These are phyloP conservation scores for Wilhelminamyces savonicus DNA, from an alignment of 805 yeast species.

Conservation along the genomic window DNA sequence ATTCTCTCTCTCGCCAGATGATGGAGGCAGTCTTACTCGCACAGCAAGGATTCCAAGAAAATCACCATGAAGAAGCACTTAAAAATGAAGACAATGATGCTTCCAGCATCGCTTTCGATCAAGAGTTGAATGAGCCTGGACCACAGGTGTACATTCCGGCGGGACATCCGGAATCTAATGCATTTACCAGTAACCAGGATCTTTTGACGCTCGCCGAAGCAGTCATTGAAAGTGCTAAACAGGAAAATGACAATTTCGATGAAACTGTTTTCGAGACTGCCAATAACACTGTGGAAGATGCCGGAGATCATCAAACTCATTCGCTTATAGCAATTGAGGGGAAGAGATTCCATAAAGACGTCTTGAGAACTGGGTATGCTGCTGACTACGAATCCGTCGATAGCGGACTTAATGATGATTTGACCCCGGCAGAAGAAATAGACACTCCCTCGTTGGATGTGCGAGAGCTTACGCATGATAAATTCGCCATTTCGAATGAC, in stretches of 20 bases:
- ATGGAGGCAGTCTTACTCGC: too few species aligned
- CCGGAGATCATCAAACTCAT: not conserved
- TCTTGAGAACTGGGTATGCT: slow-evolving; percentile 1
- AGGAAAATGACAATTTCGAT: not conserved
- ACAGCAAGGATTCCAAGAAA: too few species aligned
- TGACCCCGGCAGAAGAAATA: not conserved
- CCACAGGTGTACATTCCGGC: not conserved
- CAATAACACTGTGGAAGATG: too few species aligned
- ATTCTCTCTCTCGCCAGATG: too few species aligned
- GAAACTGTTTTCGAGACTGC: too few species aligned
- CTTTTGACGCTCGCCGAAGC: slow-evolving; percentile 8
- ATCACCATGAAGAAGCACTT: not conserved
- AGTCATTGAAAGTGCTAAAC: slow-evolving; percentile 5
- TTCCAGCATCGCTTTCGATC: not conserved
- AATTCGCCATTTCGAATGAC: slow-evolving; percentile 1
- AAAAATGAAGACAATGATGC: not conserved
- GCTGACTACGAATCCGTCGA: slow-evolving; percentile 10
- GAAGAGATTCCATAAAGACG: not conserved
- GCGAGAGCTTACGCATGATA: slow-evolving; percentile 1
- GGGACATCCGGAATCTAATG: too few species aligned
- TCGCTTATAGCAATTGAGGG: not conserved
- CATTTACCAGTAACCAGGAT: not conserved
- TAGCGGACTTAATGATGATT: slow-evolving; percentile 5
- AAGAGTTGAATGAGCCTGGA: not conserved
- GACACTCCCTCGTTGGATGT: slow-evolving; percentile 3